phyloP scores from a whole-genome alignment of 352 stramenopile genomes.

The Achlya hypogyna region DNA sequence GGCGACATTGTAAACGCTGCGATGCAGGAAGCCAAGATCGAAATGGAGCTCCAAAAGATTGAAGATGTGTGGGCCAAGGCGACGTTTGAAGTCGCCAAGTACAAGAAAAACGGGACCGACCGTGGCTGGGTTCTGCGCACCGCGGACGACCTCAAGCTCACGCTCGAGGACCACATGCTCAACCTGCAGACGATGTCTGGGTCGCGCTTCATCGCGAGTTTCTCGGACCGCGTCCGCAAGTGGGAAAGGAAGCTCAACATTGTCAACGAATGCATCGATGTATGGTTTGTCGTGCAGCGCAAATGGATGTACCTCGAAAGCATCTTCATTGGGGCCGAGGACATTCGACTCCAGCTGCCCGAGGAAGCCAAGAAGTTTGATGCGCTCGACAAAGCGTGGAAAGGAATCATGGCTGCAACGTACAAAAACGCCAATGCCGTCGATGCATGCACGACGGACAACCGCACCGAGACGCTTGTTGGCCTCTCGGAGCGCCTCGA shows the following conservation, averaged over 20 bases:
- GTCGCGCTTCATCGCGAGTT: conserved; percentile 86
- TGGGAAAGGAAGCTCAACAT: conserved; percentile 88
- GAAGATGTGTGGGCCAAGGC: conserved; percentile 87
- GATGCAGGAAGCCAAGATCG: conserved; percentile 92
- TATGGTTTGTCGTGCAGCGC: conserved; percentile 90
- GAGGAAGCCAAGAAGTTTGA: conserved; percentile 93
- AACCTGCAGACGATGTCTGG: conserved; percentile 86
- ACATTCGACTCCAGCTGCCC: conserved; percentile 89
- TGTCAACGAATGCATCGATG: conserved; percentile 87
- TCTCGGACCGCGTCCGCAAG: conserved; percentile 81
- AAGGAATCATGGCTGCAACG: conserved; percentile 86
- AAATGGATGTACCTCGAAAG: conserved; percentile 95
- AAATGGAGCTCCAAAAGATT: conserved; percentile 89
- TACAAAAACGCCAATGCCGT: conserved; percentile 89
- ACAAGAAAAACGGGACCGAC: conserved; percentile 86
- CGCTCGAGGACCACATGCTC: conserved; percentile 82
- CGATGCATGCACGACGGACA: conserved; percentile 83
- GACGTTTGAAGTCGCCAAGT: conserved; percentile 86
- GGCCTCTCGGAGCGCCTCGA: conserved; percentile 83
- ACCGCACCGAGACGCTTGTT: conserved; percentile 81
- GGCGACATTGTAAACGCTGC: conserved; percentile 89
- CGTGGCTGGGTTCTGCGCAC: conserved; percentile 75
- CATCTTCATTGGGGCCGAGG: conserved; percentile 90
- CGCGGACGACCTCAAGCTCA: conserved; percentile 74
- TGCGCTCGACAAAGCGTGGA: conserved; percentile 88